phyloP scores from a whole-genome alignment of 1,139 yeast genomes.

The Pichiaceae sp. region DNA sequence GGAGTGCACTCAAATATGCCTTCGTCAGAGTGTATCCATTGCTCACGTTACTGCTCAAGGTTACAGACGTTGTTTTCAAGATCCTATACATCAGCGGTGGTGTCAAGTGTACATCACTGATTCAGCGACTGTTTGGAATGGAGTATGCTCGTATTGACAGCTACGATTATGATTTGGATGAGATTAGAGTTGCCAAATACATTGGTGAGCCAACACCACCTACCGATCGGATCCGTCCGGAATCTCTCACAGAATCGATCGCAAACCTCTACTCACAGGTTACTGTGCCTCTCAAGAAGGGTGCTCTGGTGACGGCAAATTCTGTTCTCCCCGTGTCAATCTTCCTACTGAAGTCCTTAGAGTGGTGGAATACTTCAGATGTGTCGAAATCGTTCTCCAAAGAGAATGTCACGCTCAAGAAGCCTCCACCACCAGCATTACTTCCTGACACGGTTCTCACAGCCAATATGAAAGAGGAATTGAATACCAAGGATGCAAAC shows the following conservation, averaged over 20 bases:
- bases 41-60: slow-evolving; percentile 37
- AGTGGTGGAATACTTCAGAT: slow-evolving; percentile 91
- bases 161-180: slow-evolving; percentile 51
- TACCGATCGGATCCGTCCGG: slow-evolving; percentile 35
- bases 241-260: slow-evolving; percentile 40
- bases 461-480: slow-evolving; percentile 8
- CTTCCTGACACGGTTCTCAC: slow-evolving; percentile 1
- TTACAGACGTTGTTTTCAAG: slow-evolving; percentile 51
- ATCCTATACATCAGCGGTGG: slow-evolving; percentile 62
- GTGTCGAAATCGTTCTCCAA: slow-evolving; percentile 29
- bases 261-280: slow-evolving; percentile 26
- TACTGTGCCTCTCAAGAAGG: slow-evolving; percentile 33
- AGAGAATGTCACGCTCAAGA: slow-evolving; percentile 11
- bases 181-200: slow-evolving; percentile 20
- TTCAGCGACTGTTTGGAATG: slow-evolving; percentile 56
- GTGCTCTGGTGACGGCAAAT: slow-evolving; percentile 31
- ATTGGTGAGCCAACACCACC: slow-evolving; percentile 7
- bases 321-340: slow-evolving; percentile 77
- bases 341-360: slow-evolving; percentile 76
- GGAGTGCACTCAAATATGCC: slow-evolving; percentile 21
- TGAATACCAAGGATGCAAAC: slow-evolving; percentile 5
- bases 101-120: slow-evolving; percentile 53
- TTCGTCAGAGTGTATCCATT: slow-evolving; percentile 60
- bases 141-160: slow-evolving; percentile 63
- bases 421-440: neutral